phyloP scores from a whole-genome alignment of 371 early-diverging fungal genomes.

The Mortierella sp. region DNA sequence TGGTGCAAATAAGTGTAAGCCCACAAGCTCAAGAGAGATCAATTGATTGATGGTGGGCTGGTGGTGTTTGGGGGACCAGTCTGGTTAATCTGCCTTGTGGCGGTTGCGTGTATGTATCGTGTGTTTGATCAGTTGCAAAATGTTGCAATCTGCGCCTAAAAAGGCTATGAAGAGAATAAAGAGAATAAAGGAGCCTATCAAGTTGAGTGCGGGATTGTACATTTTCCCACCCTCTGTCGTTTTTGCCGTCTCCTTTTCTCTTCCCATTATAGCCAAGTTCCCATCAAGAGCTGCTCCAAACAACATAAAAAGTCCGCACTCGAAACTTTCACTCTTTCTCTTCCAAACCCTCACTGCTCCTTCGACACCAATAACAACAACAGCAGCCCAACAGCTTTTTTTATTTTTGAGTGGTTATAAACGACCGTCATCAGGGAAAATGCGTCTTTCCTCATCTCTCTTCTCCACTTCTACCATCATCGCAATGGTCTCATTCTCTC shows the following conservation, averaged over 20 bases:
- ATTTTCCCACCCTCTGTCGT: conserved; percentile 1
- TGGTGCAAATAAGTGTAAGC: background rate
- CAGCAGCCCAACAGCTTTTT: background rate
- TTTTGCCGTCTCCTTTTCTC: background rate
- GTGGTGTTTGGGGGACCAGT: too few species aligned
- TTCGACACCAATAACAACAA: background rate
- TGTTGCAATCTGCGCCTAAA: background rate
- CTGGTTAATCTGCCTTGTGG: too few species aligned
- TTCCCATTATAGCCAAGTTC: background rate
- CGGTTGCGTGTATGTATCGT: too few species aligned
- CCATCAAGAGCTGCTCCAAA: too few species aligned
- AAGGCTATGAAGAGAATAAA: background rate
- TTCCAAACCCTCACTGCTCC: background rate
- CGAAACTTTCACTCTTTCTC: background rate
- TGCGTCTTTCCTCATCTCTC: conserved; percentile 27
- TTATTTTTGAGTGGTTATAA: background rate
- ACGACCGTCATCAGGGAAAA: background rate
- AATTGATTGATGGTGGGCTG: too few species aligned
- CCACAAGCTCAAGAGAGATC: too few species aligned
- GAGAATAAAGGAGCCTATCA: conserved; percentile 1
- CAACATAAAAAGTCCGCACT: background rate
- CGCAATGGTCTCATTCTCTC: conserved; percentile 26
- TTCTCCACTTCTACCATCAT: conserved; percentile 27
- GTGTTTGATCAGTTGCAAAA: too few species aligned
- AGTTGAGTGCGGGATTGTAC: background rate